Base-by-base conservation (phyloP, 2,329 filamentous ascomycete genomes). In the Whalleya microplaca region DNA sequence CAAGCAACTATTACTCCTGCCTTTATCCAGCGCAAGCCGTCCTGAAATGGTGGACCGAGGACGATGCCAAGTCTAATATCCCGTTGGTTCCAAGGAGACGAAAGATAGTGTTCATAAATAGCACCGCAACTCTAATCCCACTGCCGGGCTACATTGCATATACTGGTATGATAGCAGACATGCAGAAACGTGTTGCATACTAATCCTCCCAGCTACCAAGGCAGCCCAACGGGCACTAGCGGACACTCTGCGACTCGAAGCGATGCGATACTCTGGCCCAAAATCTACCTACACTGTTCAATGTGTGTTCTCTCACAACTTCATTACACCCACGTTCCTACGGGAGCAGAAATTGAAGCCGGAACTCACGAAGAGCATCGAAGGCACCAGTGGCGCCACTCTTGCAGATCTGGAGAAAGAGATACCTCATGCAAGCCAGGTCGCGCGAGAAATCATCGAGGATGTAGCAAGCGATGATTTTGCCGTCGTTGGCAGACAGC, bases 321-420 rank as follows among this genome's bases (percentile, higher is more conserved):
- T 65, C 43, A 56, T 69, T 41, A 59, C 64, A 3, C 51, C 51
- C 14, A 55, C 55, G 0, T 68, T 68, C 42, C 43, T 64, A 4
- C 43, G 59, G 47, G 66, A 69, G 53, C 67, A 69, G 51, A 59
- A 64, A 37, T 57, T 53, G 12, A 67, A 69, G 51, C 57, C 65
- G 1, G 40, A 41, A 2, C 50, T 69, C 8, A 65, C 64, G 6
- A 69, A 68, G 56, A 60, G 60, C 1, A 62, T 69, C 4, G 57
- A 69, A 53, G 66, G 64, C 1, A 64, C 59, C 3, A 51, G 45
- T 6, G 54, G 37, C 2, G 14, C 47, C 2, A 18, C 56, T 19
- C 42, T 52, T 8, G 48, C 58, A 19, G 27, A 19, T 21, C 59
- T 68, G 2, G 46, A 63, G 46, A 61, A 53, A 7, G 43, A 45